Evolutionary conservation across 2,329 filamentous ascomycete genomes (phyloP), one percentile per base, ranked within the genome.

Genomic region (Fusarium metavorans): DNA sequence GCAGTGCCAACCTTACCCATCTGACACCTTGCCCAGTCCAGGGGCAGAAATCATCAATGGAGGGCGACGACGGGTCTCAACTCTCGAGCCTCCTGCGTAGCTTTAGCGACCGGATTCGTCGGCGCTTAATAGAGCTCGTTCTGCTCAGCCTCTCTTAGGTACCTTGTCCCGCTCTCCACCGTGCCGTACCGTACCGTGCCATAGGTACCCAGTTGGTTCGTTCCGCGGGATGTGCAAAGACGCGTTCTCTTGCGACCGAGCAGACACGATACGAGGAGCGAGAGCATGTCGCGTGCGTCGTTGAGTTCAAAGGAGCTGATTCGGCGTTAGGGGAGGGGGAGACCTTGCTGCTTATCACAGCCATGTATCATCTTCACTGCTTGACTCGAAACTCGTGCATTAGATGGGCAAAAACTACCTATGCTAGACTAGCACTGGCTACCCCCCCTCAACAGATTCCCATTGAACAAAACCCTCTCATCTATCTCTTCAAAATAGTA

Each of bases 91-190:
- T 72, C 41, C 52, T 57, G 20, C 34, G 54, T 59, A 67, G 27
- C 41, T 67, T 74, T 66, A 57, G 57, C 61, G 62, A 66, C 71
- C 68, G 65, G 73, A 76, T 72, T 76, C 64, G 62, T 76, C 74
- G 71, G 73, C 73, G 71, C 68, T 72, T 70, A 45, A 61, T 45
- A 64, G 52, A 67, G 35, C 37, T 64, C 65, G 56, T 11, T 64
- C 52, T 73, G 62, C 74, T 76, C 71, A 75, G 74, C 73, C 74
- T 72, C 73, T 70, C 74, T 65, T 43, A 18, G 34, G 35, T n/a
- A 20, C 18, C n/a, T 27, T 25, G 32, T 48, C 60, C 43, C 32
- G 35, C 34, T 39, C 59, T 37, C 59, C 59, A 62, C 59, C 43
- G 35, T 48, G 43, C 20, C 43, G 43, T 48, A 50, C 45, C 23